These are phyloP conservation scores for Ophiostoma sp. DNA, from an alignment of 2,329 filamentous ascomycete genomes.

Conservation along the genomic window DNA sequence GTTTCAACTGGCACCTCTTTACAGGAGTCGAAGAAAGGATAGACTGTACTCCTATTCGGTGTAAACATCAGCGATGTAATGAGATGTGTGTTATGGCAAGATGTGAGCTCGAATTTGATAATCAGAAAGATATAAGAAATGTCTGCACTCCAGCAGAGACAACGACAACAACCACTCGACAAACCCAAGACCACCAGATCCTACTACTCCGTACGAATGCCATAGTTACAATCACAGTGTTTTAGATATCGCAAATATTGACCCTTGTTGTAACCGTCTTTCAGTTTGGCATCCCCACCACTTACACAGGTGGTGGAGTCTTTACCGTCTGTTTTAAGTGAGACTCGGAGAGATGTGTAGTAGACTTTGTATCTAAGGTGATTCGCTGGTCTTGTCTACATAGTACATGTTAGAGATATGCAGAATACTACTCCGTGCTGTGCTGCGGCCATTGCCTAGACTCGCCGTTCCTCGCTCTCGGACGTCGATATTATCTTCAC, in stretches of 20 bases:
- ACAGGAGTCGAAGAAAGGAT: neutral
- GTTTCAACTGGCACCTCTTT: slow-evolving; percentile 3
- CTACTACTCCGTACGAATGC: neutral
- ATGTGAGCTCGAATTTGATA: neutral
- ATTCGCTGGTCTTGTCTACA: neutral
- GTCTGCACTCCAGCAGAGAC: neutral
- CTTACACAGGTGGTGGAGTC: neutral
- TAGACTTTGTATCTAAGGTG: neutral
- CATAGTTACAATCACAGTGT: neutral
- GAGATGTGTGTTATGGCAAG: neutral
- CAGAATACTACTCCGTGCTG: neutral
- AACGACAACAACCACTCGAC: neutral
- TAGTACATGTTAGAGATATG: neutral
- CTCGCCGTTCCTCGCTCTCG: neutral
- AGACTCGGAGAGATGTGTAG: slow-evolving; percentile 26
- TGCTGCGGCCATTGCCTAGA: neutral
- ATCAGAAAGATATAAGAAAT: neutral
- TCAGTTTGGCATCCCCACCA: slow-evolving; percentile 3
- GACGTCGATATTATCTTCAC: neutral
- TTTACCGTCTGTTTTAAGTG: neutral
- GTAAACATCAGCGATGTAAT: neutral
- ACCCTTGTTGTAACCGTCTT: neutral
- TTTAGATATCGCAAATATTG: neutral
- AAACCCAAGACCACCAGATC: neutral
- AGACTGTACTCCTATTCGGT: neutral